These are phyloP conservation scores for Colletotrichum higginsianum DNA, from an alignment of 2,329 filamentous ascomycete genomes.

Conservation along the genomic window DNA sequence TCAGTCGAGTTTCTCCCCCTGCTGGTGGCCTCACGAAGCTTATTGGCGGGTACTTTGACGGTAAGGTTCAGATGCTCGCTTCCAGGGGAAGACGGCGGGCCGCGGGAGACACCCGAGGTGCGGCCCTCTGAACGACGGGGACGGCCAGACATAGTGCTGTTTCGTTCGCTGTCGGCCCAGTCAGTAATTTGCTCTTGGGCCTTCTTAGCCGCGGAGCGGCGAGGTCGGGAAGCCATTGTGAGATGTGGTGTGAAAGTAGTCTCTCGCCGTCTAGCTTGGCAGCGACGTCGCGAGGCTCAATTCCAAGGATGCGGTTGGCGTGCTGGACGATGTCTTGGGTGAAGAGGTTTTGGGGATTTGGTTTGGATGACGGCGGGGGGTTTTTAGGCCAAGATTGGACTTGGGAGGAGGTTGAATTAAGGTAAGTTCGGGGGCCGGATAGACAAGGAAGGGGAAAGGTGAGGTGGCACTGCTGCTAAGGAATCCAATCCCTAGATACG, in stretches of 20 bases:
- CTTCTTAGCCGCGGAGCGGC: constrained; percentile 59
- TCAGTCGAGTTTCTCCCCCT: constrained; percentile 51
- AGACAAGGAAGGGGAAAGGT: constrained; percentile 36
- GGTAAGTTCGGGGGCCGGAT: constrained; percentile 39
- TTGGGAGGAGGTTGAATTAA: constrained; percentile 43
- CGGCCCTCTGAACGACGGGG: constrained; percentile 66
- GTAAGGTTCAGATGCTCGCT: constrained; percentile 65
- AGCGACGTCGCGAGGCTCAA: constrained; percentile 8
- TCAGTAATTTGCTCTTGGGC: constrained; percentile 60
- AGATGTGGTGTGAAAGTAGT: constrained; percentile 35
- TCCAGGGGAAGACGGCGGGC: constrained; percentile 61
- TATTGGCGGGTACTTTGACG: constrained; percentile 67
- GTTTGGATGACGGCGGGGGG: constrained; percentile 28
- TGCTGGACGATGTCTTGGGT: constrained; percentile 24
- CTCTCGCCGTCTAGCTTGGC: constrained; percentile 23
- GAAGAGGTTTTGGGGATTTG: constrained; percentile 23
- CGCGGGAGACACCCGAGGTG: constrained; percentile 60
- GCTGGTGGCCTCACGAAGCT: constrained; percentile 66
- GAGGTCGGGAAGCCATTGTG: constrained; percentile 64
- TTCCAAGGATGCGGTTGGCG: constrained; percentile 17
- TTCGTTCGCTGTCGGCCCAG: constrained; percentile 64
- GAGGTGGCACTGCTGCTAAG: constrained; percentile 42
- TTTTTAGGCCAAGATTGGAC: constrained; percentile 32
- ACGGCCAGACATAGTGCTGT: constrained; percentile 64
- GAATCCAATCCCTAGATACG: constrained; percentile 41